Conservation (phyloP, 2,329 filamentous ascomycete genomes). For the Graphiopsis chlorocephala region DNA sequence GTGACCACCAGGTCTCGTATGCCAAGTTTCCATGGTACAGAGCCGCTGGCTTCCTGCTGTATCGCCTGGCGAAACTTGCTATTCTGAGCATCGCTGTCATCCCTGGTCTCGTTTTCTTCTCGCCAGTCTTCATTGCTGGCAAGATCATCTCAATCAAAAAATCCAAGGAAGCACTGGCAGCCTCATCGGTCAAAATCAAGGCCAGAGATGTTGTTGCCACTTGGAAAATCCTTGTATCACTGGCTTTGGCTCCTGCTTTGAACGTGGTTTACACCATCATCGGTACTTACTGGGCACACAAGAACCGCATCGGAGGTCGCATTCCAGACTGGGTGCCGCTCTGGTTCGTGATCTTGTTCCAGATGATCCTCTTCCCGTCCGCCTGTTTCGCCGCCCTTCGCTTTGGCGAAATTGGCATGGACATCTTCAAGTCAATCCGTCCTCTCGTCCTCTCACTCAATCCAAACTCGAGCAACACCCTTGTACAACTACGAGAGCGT, state of each 20-base stretch:
- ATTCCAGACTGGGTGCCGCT: constrained; percentile 77
- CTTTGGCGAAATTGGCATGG: constrained; percentile 98
- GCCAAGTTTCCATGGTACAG: constrained; percentile 75
- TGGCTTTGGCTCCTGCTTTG: constrained; percentile 76
- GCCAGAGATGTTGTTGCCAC: constrained; percentile 88
- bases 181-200: constrained; percentile 83
- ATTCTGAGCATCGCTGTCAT: constrained; percentile 77
- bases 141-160: constrained; percentile 80
- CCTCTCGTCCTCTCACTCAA: constrained; percentile 83
- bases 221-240: constrained; percentile 87
- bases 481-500: constrained; percentile 71
- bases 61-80: constrained; percentile 73
- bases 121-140: constrained; percentile 79
- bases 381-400: constrained; percentile 91
- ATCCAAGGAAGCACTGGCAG: constrained; percentile 77
- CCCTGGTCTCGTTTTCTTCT: constrained; percentile 82
- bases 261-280: constrained; percentile 78
- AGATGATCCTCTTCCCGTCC: constrained; percentile 77
- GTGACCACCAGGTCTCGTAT: constrained; percentile 93
- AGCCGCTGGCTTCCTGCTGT: constrained; percentile 74
- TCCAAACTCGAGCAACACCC: constrained; percentile 78
- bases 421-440: constrained; percentile 90
- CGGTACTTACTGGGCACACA: constrained; percentile 73
- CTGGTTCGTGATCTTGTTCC: constrained; percentile 70
- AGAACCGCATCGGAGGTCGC: constrained; percentile 78